phyloP scores from a whole-genome alignment of 345 rosid species.

The Dipteronia dyeriana region DNA sequence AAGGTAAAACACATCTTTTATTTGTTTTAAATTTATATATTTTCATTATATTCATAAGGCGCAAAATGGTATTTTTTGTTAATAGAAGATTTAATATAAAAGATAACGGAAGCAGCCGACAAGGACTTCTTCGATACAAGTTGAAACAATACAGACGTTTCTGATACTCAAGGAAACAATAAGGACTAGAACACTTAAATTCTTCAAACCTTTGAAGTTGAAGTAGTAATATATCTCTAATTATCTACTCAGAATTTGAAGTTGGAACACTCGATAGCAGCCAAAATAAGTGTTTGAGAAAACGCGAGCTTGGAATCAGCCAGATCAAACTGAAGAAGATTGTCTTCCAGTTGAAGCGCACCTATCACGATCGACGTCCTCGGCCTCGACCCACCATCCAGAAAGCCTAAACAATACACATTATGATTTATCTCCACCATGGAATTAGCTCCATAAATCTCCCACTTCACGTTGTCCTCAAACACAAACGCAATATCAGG shows the following conservation, averaged over 20 bases:
- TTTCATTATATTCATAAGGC: no score
- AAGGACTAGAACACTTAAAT: no score
- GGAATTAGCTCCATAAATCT: conserved; percentile 5
- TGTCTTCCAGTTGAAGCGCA: background rate
- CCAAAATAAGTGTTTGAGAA: background rate
- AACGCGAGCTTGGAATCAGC: background rate
- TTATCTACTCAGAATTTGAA: background rate
- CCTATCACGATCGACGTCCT: background rate
- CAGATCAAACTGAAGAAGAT: background rate
- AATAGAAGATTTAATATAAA: no score
- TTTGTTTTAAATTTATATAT: no score
- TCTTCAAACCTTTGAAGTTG: no score
- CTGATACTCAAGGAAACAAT: no score
- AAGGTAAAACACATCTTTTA: no score
- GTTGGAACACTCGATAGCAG: background rate
- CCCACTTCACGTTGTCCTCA: background rate
- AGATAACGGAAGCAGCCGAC: no score
- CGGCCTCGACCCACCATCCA: background rate
- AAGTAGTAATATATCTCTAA: no score
- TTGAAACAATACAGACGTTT: no score
- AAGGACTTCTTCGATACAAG: no score
- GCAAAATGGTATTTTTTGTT: no score
- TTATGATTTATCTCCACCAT: background rate
- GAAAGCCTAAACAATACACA: background rate
- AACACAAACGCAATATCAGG: conserved; percentile 22